Conservation (phyloP, 2,329 filamentous ascomycete genomes). For the Aspergillus oerlinghausenensis region DNA sequence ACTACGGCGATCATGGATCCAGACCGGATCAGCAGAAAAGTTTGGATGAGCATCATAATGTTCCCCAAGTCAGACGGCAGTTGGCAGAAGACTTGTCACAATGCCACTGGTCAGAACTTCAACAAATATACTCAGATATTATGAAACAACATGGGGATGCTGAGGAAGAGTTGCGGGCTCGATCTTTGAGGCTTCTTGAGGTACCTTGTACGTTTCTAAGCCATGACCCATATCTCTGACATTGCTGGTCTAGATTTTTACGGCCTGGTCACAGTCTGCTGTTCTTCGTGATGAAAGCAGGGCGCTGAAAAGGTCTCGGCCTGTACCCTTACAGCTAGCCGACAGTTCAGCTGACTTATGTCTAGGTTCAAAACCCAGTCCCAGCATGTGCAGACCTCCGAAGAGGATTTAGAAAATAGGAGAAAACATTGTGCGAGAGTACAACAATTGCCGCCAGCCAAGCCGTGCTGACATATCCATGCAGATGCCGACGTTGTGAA, state of each 20-base stretch:
- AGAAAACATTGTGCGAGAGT: slow-evolving; percentile 69
- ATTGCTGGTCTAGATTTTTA: slow-evolving; percentile 61
- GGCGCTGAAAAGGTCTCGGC: slow-evolving; percentile 65
- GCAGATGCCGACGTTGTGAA: slow-evolving; percentile 42
- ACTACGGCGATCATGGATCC: background rate
- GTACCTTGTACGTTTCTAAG: slow-evolving; percentile 35
- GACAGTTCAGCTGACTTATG: background rate
- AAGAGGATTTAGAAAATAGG: slow-evolving; percentile 66
- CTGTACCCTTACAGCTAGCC: slow-evolving; percentile 6
- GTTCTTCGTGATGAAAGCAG: slow-evolving; percentile 69
- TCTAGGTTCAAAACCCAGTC: slow-evolving; percentile 71
- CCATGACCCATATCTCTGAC: slow-evolving; percentile 1
- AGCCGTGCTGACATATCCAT: slow-evolving; percentile 12
- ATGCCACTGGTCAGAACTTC: slow-evolving; percentile 77
- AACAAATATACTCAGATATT: slow-evolving; percentile 62
- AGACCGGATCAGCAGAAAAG: background rate
- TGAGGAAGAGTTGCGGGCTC: slow-evolving; percentile 62
- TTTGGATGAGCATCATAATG: background rate
- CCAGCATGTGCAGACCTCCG: slow-evolving; percentile 68
- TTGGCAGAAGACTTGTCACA: slow-evolving; percentile 49
- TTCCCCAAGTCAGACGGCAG: slow-evolving; percentile 17
- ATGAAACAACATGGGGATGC: slow-evolving; percentile 59
- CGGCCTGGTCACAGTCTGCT: slow-evolving; percentile 70
- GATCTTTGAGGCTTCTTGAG: slow-evolving; percentile 64
- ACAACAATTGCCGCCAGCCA: slow-evolving; percentile 7